These are phyloP conservation scores for Trapa incisa DNA, from an alignment of 345 rosid species.

Conservation along the genomic window DNA sequence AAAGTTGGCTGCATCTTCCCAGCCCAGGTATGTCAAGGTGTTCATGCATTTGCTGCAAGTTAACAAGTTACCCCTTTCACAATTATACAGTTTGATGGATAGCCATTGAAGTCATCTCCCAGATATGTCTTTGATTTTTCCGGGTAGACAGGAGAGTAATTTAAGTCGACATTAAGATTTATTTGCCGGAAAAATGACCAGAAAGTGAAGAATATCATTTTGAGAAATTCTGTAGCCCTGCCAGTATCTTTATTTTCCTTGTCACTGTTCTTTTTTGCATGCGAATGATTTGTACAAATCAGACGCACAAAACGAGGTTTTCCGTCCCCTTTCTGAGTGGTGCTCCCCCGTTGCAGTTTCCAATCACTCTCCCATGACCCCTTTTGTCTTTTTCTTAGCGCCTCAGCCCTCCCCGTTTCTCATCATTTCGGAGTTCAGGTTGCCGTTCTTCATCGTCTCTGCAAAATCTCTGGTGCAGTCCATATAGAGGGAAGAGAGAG, in stretches of 20 bases:
- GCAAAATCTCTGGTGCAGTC: slow-evolving; percentile 3
- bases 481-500: background rate
- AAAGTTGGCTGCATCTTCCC: no score
- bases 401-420: background rate
- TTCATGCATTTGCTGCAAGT: no score
- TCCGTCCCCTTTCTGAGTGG: background rate
- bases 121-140: no score
- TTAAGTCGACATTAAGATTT: no score
- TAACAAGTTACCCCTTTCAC: no score
- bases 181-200: no score
- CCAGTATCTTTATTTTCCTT: background rate
- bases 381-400: background rate
- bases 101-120: no score
- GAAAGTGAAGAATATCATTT: no score
- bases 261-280: background rate
- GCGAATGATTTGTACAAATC: slow-evolving; percentile 4
- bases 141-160: no score
- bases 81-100: no score
- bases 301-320: slow-evolving; percentile 26
- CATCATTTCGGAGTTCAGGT: slow-evolving; percentile 1
- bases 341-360: slow-evolving; percentile 8
- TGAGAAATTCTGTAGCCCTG: background rate
- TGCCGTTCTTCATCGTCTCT: slow-evolving; percentile 3
- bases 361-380: slow-evolving; percentile 3
- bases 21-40: no score